phyloP scores from a whole-genome alignment of 1,284 basidiomycete species.

The Austroboletus niveus region DNA sequence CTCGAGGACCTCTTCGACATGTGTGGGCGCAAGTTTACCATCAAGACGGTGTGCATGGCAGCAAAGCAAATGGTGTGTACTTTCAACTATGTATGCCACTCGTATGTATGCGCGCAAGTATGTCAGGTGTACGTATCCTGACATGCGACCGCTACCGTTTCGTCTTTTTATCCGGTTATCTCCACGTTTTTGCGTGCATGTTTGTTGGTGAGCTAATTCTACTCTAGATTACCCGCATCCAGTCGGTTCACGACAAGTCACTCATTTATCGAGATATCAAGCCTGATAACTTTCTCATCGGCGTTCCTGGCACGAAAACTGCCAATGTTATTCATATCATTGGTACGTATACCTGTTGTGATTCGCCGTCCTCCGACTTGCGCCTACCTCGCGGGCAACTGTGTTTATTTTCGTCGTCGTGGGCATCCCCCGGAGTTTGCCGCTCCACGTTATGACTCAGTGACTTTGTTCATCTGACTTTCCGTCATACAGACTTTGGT shows the following conservation, averaged over 20 bases:
- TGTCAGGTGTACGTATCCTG: neutral
- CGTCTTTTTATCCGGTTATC: neutral
- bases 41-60: constrained; percentile 98
- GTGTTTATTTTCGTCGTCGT: constrained; percentile 4
- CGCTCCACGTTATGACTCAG: constrained; percentile 2
- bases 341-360: constrained; percentile 44
- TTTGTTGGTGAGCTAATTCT: constrained; percentile 9
- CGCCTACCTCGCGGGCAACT: constrained; percentile 4
- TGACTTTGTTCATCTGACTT: constrained; percentile 11
- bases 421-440: constrained; percentile 3
- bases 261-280: constrained; percentile 99
- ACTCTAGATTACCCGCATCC: constrained; percentile 87
- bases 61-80: constrained; percentile 93
- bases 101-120: constrained; percentile 5
- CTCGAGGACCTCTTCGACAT: constrained; percentile 98
- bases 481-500: constrained; percentile 74
- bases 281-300: constrained; percentile 98
- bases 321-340: constrained; percentile 93
- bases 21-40: constrained; percentile 95
- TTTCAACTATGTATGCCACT: neutral
- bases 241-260: constrained; percentile 97
- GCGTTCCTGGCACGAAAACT: constrained; percentile 88
- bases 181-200: neutral
- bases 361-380: neutral
- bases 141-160: neutral